Conservation (phyloP, 441 rosid species). For the Hura crepitans region DNA sequence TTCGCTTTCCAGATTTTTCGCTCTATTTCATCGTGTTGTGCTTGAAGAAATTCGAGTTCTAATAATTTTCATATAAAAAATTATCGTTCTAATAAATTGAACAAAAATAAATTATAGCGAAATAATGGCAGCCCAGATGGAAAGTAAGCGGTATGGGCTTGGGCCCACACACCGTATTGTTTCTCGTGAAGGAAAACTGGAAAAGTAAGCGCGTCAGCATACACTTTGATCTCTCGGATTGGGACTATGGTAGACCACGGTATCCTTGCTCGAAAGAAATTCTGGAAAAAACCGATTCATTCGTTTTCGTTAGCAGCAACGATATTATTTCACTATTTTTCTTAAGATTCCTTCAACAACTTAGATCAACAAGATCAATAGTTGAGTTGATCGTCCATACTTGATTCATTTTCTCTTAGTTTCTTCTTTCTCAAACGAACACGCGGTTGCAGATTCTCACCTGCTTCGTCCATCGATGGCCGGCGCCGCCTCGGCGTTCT, state of each 20-base stretch:
- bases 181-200: background rate
- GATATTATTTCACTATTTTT: background rate
- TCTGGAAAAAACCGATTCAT: background rate
- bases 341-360: constrained; percentile 2
- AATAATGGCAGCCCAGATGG: no score
- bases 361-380: background rate
- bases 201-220: background rate
- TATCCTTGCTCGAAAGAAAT: no score
- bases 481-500: constrained; percentile 93
- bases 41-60: no score
- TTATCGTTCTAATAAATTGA: no score
- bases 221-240: background rate
- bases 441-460: background rate
- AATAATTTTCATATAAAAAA: no score
- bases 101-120: no score
- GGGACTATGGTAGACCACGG: background rate
- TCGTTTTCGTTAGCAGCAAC: background rate
- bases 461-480: constrained; percentile 40
- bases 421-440: background rate
- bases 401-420: background rate
- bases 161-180: no score
- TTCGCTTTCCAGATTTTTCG: no score
- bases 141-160: no score
- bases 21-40: no score
- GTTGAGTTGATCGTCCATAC: background rate